Evolutionary conservation across 768 basidiomycete species (phyloP), one percentile per base, ranked within the genome.

Genomic region (Epithele typhae): DNA sequence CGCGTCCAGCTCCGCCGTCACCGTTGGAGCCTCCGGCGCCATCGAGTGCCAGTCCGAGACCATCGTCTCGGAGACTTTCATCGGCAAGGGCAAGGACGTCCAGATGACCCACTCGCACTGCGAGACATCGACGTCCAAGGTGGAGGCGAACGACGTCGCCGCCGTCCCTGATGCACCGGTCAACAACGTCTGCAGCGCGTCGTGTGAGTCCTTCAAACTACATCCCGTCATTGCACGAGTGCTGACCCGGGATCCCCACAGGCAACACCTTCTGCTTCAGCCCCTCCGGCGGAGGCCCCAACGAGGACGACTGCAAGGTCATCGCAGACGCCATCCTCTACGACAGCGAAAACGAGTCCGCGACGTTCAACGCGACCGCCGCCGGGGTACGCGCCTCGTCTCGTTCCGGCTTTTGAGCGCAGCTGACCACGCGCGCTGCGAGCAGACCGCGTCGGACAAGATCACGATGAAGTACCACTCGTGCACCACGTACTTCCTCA

Each of bases 301-400:
- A 71, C 58, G 69, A 72, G 1, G 68, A 70, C 44, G 73, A 78
- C 12, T 76, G 72, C 47, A 61, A 69, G 56, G 63, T 77, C 45
- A 77, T 79, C 45, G 68, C 73, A 4, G 74, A 76, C 45, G 75
- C 76, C 3, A 55, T 77, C 49, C 65, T 67, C 6, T 79, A 66
- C 52, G 71, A 74, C 46, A 69, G 68, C 43, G 65, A 77, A 62
- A 74, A 77, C 54, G 62, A 67, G 30, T 74, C 73, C 65, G 45
- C 37, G 15, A 32, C 45, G 3, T 53, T 45, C 35, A 49, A 41
- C 46, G 50, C 43, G 21, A 21, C 45, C 5, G 45, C 50, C 5
- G 37, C 37, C 10, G 41, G 41, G 9, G 50, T 52, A 40, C 32
- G 50, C 25, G 9, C 21, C 23, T 19, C 17, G 6, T 43, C 32